These are phyloP conservation scores for Tetradesmus lagerheimii DNA, from an alignment of 139 green algal species.

Conservation along the genomic window DNA sequence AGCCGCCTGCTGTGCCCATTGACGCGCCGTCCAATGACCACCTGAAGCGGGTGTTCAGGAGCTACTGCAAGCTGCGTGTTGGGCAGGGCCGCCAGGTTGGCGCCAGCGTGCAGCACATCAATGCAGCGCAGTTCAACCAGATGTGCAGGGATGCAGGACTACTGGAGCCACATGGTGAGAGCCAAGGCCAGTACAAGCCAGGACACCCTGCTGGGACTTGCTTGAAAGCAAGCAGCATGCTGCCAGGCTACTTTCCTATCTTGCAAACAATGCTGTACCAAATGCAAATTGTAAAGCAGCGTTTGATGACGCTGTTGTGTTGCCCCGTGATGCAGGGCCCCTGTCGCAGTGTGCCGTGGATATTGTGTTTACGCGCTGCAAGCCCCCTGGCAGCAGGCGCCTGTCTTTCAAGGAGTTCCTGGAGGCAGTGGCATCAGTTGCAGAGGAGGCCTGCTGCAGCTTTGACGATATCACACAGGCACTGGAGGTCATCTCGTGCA, in stretches of 20 bases:
- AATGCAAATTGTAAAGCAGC: too few relatives aligned
- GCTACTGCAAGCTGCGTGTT: conserved; percentile 58
- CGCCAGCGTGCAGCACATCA: conserved; percentile 61
- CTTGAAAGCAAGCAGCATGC: too few relatives aligned
- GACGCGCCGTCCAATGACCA: conserved; percentile 37
- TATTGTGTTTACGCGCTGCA: conserved; percentile 65
- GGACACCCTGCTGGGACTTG: too few relatives aligned
- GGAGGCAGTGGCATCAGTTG: conserved; percentile 54
- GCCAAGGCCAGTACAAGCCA: too few relatives aligned
- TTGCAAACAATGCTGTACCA: too few relatives aligned
- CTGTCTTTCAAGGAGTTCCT: conserved; percentile 65
- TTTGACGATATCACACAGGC: conserved; percentile 61
- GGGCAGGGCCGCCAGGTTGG: conserved; percentile 44
- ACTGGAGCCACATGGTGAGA: conserved; percentile 66
- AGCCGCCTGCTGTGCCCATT: conserved; percentile 13
- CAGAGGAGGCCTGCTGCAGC: conserved; percentile 64
- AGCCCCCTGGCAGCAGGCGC: conserved; percentile 49
- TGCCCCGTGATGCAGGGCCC: conserved; percentile 62
- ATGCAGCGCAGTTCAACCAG: conserved; percentile 67
- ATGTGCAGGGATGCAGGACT: conserved; percentile 66
- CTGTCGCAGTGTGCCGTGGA: conserved; percentile 63
- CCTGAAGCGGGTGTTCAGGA: conserved; percentile 67
- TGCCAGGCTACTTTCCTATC: too few relatives aligned
- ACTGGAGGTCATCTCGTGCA: conserved; percentile 15
- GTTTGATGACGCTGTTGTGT: too few relatives aligned